phyloP scores from a whole-genome alignment of 495 filamentous ascomycete genomes.

The Penicillium egyptiacum region DNA sequence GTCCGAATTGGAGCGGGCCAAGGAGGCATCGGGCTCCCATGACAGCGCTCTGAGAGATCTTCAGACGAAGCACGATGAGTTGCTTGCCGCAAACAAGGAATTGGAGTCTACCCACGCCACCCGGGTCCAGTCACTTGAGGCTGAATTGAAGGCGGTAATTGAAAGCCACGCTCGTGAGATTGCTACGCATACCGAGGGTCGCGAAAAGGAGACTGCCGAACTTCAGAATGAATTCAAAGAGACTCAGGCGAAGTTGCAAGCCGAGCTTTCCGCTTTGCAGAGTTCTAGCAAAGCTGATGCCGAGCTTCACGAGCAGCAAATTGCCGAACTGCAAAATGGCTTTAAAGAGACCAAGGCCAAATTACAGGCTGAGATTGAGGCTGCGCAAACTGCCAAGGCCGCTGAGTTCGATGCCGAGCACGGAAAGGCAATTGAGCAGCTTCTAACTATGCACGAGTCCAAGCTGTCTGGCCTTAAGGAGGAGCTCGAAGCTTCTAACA shows the following conservation, averaged over 20 bases:
- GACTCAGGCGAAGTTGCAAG: slow-evolving; percentile 28
- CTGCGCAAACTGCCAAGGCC: slow-evolving; percentile 27
- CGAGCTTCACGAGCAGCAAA: slow-evolving; percentile 29
- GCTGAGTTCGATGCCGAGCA: slow-evolving; percentile 31
- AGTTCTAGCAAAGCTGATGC: slow-evolving; percentile 28
- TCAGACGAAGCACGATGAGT: slow-evolving; percentile 43
- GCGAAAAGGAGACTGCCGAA: slow-evolving; percentile 34
- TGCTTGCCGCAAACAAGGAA: slow-evolving; percentile 34
- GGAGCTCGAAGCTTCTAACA: slow-evolving; percentile 41
- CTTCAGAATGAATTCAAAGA: slow-evolving; percentile 40
- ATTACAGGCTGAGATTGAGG: slow-evolving; percentile 38
- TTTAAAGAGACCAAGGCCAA: slow-evolving; percentile 31
- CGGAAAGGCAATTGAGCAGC: slow-evolving; percentile 45
- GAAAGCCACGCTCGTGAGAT: slow-evolving; percentile 37
- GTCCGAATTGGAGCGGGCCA: slow-evolving; percentile 32
- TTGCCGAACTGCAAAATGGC: slow-evolving; percentile 1
- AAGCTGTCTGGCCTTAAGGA: slow-evolving; percentile 39
- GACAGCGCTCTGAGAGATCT: slow-evolving; percentile 37
- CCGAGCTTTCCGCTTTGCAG: slow-evolving; percentile 30
- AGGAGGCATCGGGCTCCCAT: slow-evolving; percentile 34
- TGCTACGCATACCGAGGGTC: slow-evolving; percentile 34
- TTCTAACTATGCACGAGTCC: slow-evolving; percentile 45
- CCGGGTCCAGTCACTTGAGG: slow-evolving; percentile 36
- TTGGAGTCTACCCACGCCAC: slow-evolving; percentile 38
- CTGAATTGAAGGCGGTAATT: slow-evolving; percentile 35